phyloP scores from a whole-genome alignment of 2,329 filamentous ascomycete species.

The Tolypocladium nubicola region DNA sequence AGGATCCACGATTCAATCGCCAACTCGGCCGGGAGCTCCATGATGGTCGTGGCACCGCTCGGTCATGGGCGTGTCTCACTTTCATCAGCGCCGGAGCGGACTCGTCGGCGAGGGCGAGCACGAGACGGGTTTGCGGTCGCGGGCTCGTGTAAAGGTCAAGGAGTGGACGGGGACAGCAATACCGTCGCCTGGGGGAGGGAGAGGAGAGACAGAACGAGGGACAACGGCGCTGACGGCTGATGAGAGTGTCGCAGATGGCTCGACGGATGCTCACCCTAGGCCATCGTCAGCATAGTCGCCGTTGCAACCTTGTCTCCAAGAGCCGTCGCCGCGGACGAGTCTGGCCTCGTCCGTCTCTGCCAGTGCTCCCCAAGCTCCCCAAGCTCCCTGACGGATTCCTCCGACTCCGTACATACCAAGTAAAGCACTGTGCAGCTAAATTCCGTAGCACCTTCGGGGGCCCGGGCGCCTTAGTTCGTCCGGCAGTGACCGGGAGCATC shows the following conservation, averaged over 20 bases:
- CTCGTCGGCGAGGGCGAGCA: not conserved
- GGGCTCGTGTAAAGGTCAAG: not conserved
- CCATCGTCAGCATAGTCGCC: not conserved
- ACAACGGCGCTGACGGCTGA: not conserved
- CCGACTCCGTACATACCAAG: not conserved
- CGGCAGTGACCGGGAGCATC: not conserved
- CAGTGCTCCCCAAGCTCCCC: not conserved
- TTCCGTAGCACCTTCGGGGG: not conserved
- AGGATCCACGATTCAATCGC: slow-evolving; percentile 19
- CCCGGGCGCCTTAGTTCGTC: not conserved
- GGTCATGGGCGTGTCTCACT: not conserved
- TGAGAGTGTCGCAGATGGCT: not conserved
- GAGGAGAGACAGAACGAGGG: not conserved
- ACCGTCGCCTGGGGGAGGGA: not conserved
- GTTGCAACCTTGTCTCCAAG: not conserved
- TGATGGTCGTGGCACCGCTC: slow-evolving; percentile 2
- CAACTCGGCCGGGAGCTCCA: slow-evolving; percentile 15
- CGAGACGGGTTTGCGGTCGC: not conserved
- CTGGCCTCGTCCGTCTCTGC: not conserved
- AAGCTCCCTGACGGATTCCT: not conserved
- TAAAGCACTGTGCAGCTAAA: not conserved
- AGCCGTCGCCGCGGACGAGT: not conserved
- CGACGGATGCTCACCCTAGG: not conserved
- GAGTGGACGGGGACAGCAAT: not conserved
- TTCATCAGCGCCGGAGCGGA: not conserved